These are phyloP conservation scores for Mycogone perniciosa DNA, from an alignment of 2,329 filamentous ascomycete genomes.

Conservation along the genomic window DNA sequence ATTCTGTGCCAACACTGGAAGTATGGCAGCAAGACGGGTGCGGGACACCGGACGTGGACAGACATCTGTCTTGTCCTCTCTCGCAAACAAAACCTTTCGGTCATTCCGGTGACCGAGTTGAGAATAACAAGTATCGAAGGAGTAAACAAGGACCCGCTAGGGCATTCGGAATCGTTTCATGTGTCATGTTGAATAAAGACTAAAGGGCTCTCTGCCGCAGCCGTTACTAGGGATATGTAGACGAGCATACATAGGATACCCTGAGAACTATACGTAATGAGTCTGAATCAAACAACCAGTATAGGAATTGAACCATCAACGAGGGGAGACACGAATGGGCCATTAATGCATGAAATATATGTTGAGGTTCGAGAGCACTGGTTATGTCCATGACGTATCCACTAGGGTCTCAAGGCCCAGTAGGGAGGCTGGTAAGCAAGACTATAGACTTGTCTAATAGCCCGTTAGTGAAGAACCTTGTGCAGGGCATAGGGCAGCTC, in stretches of 20 bases:
- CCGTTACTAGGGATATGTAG: constrained; percentile 13
- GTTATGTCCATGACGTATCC: no score
- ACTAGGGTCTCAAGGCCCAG: no score
- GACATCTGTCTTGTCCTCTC: constrained; percentile 29
- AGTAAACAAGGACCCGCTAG: constrained; percentile 17
- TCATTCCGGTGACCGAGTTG: constrained; percentile 32
- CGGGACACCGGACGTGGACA: constrained; percentile 35
- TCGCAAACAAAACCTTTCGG: constrained; percentile 38
- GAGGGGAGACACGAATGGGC: no score
- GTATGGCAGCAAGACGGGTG: constrained; percentile 42
- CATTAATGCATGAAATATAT: neutral
- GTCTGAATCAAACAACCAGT: neutral
- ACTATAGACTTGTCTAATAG: no score
- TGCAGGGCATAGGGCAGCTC: no score
- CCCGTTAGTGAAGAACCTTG: no score
- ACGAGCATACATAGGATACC: constrained; percentile 15
- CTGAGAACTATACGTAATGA: constrained; percentile 3
- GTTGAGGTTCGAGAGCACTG: no score
- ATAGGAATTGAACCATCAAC: no score
- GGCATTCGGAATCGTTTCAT: constrained; percentile 15
- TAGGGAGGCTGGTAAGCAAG: no score
- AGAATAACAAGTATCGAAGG: constrained; percentile 11
- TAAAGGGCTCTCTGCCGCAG: constrained; percentile 18
- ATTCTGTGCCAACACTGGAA: constrained; percentile 56
- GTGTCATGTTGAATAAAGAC: constrained; percentile 15